phyloP scores from a whole-genome alignment of 495 filamentous ascomycete genomes.

The Cryomyces minteri region DNA sequence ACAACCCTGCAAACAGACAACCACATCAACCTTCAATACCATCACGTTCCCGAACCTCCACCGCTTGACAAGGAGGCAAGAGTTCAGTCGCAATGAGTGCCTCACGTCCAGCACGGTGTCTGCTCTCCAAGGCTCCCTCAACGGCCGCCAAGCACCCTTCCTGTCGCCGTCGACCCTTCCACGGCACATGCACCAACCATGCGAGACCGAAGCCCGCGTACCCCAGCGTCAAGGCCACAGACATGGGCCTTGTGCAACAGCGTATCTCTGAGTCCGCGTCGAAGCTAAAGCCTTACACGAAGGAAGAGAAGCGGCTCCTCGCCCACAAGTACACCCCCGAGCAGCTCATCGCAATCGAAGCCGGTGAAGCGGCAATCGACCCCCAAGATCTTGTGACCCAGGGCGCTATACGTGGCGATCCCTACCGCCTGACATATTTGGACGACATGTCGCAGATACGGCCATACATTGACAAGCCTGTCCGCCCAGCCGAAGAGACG shows the following conservation, averaged over 20 bases:
- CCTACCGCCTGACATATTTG: slow-evolving; percentile 54
- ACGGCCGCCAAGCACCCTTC: slow-evolving; percentile 19
- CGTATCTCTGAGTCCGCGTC: slow-evolving; percentile 16
- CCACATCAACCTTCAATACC: too few species aligned
- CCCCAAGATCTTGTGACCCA: slow-evolving; percentile 57
- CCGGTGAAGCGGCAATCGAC: slow-evolving; percentile 68
- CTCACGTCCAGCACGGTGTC: slow-evolving; percentile 37
- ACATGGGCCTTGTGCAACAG: slow-evolving; percentile 11
- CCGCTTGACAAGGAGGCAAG: too few species aligned
- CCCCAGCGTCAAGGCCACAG: slow-evolving; percentile 17
- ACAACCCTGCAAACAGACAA: too few species aligned
- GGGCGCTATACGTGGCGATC: slow-evolving; percentile 47
- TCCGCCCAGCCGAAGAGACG: slow-evolving; percentile 27
- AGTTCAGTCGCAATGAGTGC: slow-evolving; percentile 28
- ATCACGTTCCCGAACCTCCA: too few species aligned
- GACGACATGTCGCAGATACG: slow-evolving; percentile 62
- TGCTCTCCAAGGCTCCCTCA: slow-evolving; percentile 32
- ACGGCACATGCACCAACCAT: slow-evolving; percentile 21
- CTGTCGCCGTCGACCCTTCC: slow-evolving; percentile 31
- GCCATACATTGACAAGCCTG: slow-evolving; percentile 38
- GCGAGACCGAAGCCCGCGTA: slow-evolving; percentile 18
- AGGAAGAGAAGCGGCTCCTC: slow-evolving; percentile 45
- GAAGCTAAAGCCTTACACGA: slow-evolving; percentile 45
- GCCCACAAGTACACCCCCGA: slow-evolving; percentile 50
- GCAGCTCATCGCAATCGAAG: slow-evolving; percentile 72